Conservation (phyloP, 257 asterid species). For the Primulina eburnea region DNA sequence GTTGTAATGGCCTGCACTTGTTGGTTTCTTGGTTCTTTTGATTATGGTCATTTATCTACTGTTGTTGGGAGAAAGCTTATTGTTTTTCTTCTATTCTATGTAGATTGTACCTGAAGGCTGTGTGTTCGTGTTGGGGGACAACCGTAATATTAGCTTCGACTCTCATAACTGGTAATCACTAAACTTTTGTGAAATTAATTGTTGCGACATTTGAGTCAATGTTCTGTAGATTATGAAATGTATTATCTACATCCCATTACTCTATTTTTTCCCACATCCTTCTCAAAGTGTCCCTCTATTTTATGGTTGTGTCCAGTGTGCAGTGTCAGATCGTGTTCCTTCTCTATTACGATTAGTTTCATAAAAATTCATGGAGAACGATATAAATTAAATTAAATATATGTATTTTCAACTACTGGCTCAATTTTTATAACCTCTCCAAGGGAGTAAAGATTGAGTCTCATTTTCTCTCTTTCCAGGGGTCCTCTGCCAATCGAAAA, state of each 20-base stretch:
- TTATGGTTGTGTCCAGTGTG: too few relatives aligned
- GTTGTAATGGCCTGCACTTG: slow-evolving; percentile 42
- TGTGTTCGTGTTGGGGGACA: slow-evolving; percentile 96
- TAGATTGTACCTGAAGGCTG: slow-evolving; percentile 88
- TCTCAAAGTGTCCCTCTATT: background rate
- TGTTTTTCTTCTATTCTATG: slow-evolving; percentile 13
- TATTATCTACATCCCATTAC: background rate
- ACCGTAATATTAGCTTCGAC: slow-evolving; percentile 89
- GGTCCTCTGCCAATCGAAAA: slow-evolving; percentile 66
- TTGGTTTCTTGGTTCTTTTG: slow-evolving; percentile 7
- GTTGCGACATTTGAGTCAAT: background rate
- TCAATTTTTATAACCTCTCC: slow-evolving; percentile 1
- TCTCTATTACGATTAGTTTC: background rate
- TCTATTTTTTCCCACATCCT: background rate
- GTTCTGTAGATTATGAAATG: background rate
- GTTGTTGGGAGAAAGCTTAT: slow-evolving; percentile 10
- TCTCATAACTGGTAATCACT: slow-evolving; percentile 75
- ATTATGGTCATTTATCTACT: slow-evolving; percentile 3
- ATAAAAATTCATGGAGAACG: background rate
- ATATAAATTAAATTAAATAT: background rate
- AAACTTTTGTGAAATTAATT: background rate
- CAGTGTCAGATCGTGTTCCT: background rate
- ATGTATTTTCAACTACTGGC: background rate
- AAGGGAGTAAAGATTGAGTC: slow-evolving; percentile 1
- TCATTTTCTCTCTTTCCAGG: slow-evolving; percentile 40